Conservation (phyloP, 257 asterid species). For the Plantago ovata region DNA sequence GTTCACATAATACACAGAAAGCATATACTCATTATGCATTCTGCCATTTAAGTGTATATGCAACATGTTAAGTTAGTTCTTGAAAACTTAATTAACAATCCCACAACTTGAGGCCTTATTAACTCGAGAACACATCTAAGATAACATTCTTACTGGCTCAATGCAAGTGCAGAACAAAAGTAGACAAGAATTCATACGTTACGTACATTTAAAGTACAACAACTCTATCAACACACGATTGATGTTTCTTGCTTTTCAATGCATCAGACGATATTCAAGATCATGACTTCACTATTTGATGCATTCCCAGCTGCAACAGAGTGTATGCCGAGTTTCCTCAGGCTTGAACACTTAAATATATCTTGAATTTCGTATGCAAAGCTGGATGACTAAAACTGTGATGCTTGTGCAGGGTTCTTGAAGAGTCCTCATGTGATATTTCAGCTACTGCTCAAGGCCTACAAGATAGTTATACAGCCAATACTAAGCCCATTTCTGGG, state of each 20-base stretch:
- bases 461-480: conserved; percentile 32
- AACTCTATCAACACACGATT: conserved; percentile 4
- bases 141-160: no score
- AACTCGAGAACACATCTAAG: no score
- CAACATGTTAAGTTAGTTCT: no score
- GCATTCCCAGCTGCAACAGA: conserved; percentile 69
- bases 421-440: conserved; percentile 46
- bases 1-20: no score
- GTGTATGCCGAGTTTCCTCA: conserved; percentile 35
- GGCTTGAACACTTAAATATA: background rate
- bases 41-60: no score
- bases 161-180: no score
- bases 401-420: conserved; percentile 55
- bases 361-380: background rate
- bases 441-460: conserved; percentile 39
- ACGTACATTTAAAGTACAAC: no score
- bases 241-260: background rate
- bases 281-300: conserved; percentile 48
- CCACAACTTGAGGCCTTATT: no score
- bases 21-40: no score
- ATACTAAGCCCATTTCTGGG: conserved; percentile 44
- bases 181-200: no score
- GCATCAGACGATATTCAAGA: conserved; percentile 52
- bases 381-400: conserved; percentile 14
- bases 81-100: no score